Evolutionary conservation across 352 stramenopile species (phyloP).

Genomic region (Hyaloperonospora brassicae): DNA sequence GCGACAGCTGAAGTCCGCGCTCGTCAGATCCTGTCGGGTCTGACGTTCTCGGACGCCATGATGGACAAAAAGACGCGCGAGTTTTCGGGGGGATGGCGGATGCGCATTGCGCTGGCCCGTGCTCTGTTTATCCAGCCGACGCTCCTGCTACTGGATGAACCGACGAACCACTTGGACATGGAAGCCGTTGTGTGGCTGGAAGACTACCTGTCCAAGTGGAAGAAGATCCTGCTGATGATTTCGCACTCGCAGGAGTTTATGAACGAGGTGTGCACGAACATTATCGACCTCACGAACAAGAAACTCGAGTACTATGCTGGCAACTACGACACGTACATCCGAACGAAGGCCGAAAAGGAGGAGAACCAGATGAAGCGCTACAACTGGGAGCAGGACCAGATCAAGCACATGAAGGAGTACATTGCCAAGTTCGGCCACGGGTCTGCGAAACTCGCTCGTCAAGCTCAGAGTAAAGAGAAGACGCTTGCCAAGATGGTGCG

Average conservation of each 20-base stretch:
- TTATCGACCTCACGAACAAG: conserved; percentile 91
- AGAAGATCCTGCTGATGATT: conserved; percentile 96
- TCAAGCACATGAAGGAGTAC: conserved; percentile 99
- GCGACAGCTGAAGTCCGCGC: conserved; percentile 90
- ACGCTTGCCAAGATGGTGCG: conserved; percentile 98
- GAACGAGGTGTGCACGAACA: conserved; percentile 98
- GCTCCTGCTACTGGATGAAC: conserved; percentile 91
- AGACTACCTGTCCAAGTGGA: conserved; percentile 95
- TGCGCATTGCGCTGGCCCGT: conserved; percentile 93
- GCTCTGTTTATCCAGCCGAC: conserved; percentile 96
- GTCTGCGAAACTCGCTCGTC: conserved; percentile 94
- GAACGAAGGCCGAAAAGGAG: conserved; percentile 93
- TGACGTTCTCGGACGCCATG: conserved; percentile 94
- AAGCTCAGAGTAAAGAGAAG: conserved; percentile 97
- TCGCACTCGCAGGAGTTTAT: conserved; percentile 98
- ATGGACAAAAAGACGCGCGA: conserved; percentile 91
- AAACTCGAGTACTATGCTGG: conserved; percentile 97
- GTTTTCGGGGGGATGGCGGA: conserved; percentile 94
- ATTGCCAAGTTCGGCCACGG: conserved; percentile 98
- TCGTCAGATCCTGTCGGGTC: conserved; percentile 89
- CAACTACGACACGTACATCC: conserved; percentile 98
- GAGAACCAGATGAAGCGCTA: conserved; percentile 98
- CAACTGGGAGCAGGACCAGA: conserved; percentile 96
- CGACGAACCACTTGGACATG: conserved; percentile 96
- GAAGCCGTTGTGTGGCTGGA: conserved; percentile 98